Evolutionary conservation across 2,329 filamentous ascomycete species (phyloP), one percentile per base, ranked within the genome.

Genomic region (Pleoardoris graminearum): DNA sequence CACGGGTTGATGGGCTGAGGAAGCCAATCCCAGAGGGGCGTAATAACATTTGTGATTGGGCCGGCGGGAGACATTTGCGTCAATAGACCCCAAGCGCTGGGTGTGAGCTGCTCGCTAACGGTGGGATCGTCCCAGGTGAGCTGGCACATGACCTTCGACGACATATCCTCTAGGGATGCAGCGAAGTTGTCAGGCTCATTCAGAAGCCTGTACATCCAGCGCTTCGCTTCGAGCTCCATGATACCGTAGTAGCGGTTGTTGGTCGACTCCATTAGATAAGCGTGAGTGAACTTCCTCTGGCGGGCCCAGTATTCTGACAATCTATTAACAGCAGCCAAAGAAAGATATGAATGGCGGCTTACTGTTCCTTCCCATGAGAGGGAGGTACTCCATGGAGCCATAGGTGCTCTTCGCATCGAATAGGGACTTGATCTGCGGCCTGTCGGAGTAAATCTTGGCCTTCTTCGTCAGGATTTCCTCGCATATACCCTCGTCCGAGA

Each of bases 31-130:
- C 80, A 82, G 0, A 84, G 72, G 4, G 80, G 80, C 3, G 80
- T 82, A 35, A 83, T 48, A 3, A 82, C 76, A 53, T 83, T 83
- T n/a, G 80, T 83, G 56, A 84, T 79, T 1, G 81, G 80, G 0
- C 81, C 81, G 22, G 81, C 80, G 0, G 81, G 81, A 1, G 80
- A 83, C 80, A 84, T 83, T 48, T 83, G 80, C 4, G 76, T 82
- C 14, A 83, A 69, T 1, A 83, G 71, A n/a, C 80, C 80, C 80
- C 80, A 82, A 1, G 81, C 81, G 53, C 77, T 79, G 42, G 76
- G 76, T 8, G 76, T 80, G 54, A 78, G 77, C 55, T 78, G 75
- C 46, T 76, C 69, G 63, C 79, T 82, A 33, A 80, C 61, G 36
- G 67, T 70, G 6, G 77, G 73, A 48, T 83, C 78, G 52, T 82